Evolutionary conservation across 352 stramenopile species (phyloP), one percentile per base, ranked within the genome.

Genomic region (Globisporangium irregulare): DNA sequence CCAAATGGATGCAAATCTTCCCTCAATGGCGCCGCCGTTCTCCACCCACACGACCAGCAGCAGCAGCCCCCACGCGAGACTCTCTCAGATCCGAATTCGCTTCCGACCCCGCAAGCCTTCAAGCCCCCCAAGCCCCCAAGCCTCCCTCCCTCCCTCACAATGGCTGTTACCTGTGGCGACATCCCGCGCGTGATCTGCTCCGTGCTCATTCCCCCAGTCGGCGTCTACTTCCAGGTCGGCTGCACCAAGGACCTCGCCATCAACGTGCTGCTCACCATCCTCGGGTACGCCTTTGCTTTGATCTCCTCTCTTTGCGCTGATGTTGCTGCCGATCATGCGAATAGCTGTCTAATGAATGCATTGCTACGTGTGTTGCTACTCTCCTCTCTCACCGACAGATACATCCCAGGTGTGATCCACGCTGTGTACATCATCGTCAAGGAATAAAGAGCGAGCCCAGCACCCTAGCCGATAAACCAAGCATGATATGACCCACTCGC

Each of bases 401-500:
- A 90, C 71, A 78, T 90, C 56, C 82, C 82, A 22, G 84, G 84
- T 20, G 70, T 92, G 64, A 88, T 92, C 66, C 84, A 92, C 67
- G 84, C 84, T 10, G 77, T 92, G 43, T 92, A 92, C 68, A 92
- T 92, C 59, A 73, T 92, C 32, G 75, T 90, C 46, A 85, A 81
- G 71, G 72, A 89, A 71, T 91, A 82, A 51, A 18, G 14, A n/a
- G 6, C 14, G 4, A 20, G 41, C 41, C 14, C 20, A 41, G 34
- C 38, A 1, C 14, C 10, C 34, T 5, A 41, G 1, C 10, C 34
- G 38, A 46, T 46, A 41, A 46, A 46, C 38, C 36, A 29, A 62
- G 22, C 36, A 29, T 41, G 29, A 34, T 14, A 41, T 41, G 34
- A 14, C 34, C 34, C 18, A 15, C 14, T n/a, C 3, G 12, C 41